Conservation (phyloP, 345 rosid genomes). For the Rubroshorea leprosula region DNA sequence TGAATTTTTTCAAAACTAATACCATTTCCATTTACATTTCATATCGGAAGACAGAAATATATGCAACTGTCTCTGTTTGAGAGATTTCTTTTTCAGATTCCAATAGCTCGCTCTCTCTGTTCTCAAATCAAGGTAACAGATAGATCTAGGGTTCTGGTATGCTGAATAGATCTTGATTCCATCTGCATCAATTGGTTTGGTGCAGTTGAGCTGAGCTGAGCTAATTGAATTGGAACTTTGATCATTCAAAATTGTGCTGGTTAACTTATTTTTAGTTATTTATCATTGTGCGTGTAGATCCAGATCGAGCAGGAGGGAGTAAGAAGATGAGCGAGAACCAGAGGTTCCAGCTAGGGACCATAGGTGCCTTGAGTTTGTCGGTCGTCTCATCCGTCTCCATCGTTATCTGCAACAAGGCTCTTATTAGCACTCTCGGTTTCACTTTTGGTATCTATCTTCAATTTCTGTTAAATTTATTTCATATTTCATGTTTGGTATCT, state of each 20-base stretch:
- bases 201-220: too few species aligned
- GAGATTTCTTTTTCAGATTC: conserved; percentile 6
- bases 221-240: too few species aligned
- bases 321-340: conserved; percentile 75
- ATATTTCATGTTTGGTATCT: too few species aligned
- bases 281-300: conserved; percentile 28
- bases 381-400: conserved; percentile 99
- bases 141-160: too few species aligned
- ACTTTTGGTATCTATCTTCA: conserved; percentile 64
- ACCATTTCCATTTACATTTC: too few species aligned
- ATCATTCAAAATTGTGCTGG: too few species aligned
- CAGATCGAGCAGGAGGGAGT: conserved; percentile 39
- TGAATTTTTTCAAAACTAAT: too few species aligned
- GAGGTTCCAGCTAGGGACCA: conserved; percentile 91
- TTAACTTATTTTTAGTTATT: not conserved
- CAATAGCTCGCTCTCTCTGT: too few species aligned
- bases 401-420: conserved; percentile 99
- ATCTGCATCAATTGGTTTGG: too few species aligned
- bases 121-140: too few species aligned
- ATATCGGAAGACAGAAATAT: not conserved
- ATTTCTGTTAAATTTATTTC: not conserved
- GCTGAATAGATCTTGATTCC: too few species aligned
- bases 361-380: conserved; percentile 89
- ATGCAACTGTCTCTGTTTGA: conserved; percentile 6
- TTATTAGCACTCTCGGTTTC: conserved; percentile 95